Percentiles rank a stretch among this genome's conserved stretches.
Evolutionary conservation across 2,329 filamentous ascomycete species (phyloP).

Genomic region (Colletotrichum aenigma): DNA sequence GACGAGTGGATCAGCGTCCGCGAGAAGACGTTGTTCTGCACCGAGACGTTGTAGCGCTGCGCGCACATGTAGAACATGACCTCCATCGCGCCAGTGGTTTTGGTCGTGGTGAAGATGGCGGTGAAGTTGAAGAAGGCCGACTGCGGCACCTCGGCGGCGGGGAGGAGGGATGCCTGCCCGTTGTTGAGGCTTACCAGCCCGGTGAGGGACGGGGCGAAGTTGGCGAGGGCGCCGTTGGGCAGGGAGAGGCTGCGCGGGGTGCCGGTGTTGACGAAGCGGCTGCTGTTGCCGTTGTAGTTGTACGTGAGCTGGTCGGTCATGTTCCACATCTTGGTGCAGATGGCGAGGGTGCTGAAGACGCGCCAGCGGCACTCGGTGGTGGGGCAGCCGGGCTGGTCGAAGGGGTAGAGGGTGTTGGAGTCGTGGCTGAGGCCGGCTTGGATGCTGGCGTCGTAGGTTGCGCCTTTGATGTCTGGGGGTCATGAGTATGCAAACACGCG

Average conservation of each 20-base stretch:
- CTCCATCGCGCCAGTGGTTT: background rate
- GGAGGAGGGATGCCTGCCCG: background rate
- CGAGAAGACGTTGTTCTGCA: background rate
- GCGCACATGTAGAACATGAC: background rate
- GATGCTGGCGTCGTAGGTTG: background rate
- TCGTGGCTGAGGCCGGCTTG: background rate
- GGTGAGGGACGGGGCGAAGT: background rate
- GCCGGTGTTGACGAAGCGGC: background rate
- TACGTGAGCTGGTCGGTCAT: background rate
- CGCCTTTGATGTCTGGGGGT: background rate
- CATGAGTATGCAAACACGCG: background rate
- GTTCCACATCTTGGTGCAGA: background rate
- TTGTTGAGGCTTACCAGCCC: background rate
- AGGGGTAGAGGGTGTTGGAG: background rate
- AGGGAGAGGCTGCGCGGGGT: background rate
- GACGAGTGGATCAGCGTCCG: background rate
- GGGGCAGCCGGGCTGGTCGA: background rate
- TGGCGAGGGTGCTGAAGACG: background rate
- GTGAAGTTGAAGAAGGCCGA: background rate
- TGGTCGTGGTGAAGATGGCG: background rate
- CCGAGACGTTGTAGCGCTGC: background rate
- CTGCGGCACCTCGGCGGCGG: background rate
- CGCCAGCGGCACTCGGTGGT: background rate
- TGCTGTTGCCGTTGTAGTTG: background rate
- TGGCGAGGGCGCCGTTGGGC: background rate